phyloP scores from a whole-genome alignment of 805 yeast genomes.

The Starmerella lactis-condensi region DNA sequence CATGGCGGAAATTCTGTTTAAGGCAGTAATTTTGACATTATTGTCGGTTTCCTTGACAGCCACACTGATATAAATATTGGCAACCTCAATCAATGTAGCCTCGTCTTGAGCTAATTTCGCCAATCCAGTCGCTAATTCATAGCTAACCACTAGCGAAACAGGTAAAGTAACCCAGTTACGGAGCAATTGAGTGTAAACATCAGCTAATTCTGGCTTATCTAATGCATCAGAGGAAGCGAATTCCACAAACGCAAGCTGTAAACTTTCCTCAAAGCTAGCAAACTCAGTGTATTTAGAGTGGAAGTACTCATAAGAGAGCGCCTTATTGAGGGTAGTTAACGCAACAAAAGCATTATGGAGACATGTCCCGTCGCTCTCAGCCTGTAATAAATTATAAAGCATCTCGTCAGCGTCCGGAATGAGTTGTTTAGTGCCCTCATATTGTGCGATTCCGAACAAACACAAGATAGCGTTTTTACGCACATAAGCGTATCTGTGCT shows the following conservation, averaged over 20 bases:
- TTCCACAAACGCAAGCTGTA: constrained; percentile 80
- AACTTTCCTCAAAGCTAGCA: constrained; percentile 53
- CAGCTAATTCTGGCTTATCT: constrained; percentile 41
- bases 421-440: constrained; percentile 48
- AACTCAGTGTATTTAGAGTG: constrained; percentile 47
- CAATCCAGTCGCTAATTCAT: constrained; percentile 79
- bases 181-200: constrained; percentile 54
- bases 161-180: constrained; percentile 36
- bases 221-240: constrained; percentile 72
- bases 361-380: constrained; percentile 84
- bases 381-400: constrained; percentile 48
- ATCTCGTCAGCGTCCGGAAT: constrained; percentile 92
- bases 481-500: constrained; percentile 93
- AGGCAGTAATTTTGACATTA: constrained; percentile 79
- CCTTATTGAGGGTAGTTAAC: constrained; percentile 64
- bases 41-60: constrained; percentile 89
- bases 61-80: constrained; percentile 66
- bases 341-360: constrained; percentile 89
- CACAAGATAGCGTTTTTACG: constrained; percentile 94
- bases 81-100: constrained; percentile 55
- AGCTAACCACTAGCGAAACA: constrained; percentile 34
- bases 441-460: constrained; percentile 59
- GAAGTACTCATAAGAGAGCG: constrained; percentile 63
- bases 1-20: constrained; percentile 66
- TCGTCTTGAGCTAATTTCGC: constrained; percentile 41